Percentiles rank a stretch among this genome's conserved stretches.
Evolutionary conservation across 441 rosid genomes (phyloP).

Genomic region (Erodium trifolium): DNA sequence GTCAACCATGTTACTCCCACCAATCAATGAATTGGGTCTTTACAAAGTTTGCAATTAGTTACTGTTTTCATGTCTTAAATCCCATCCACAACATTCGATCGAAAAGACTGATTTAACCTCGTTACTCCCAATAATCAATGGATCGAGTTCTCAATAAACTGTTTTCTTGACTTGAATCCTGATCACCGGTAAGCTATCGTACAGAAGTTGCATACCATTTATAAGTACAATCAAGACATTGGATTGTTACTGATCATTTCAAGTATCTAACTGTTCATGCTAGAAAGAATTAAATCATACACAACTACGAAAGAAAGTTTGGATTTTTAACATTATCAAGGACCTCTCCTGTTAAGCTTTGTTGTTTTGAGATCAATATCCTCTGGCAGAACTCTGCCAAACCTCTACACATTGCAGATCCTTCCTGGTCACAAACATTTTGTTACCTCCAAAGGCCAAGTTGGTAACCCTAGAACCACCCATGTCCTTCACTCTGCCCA

Average conservation of each 20-base stretch:
- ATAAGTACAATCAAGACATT: too few relatives aligned
- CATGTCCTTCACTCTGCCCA: conserved; percentile 46
- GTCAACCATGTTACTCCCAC: neutral
- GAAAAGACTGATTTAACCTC: too few relatives aligned
- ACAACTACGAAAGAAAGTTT: neutral
- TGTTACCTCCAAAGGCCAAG: conserved; percentile 72
- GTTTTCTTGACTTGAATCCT: too few relatives aligned
- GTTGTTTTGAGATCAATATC: neutral
- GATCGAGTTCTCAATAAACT: too few relatives aligned
- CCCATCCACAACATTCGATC: too few relatives aligned
- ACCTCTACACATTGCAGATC: conserved; percentile 70
- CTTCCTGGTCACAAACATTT: conserved; percentile 62
- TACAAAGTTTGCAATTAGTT: too few relatives aligned
- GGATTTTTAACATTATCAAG: neutral
- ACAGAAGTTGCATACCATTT: too few relatives aligned
- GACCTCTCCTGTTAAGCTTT: neutral
- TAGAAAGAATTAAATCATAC: neutral
- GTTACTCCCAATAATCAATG: too few relatives aligned
- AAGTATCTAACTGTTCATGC: neutral
- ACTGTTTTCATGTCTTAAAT: too few relatives aligned
- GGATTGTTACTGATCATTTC: neutral
- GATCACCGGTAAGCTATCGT: too few relatives aligned
- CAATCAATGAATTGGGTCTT: neutral
- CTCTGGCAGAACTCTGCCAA: conserved; percentile 57
- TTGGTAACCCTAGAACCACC: conserved; percentile 53